Evolutionary conservation across 257 asterid genomes (phyloP), one percentile per base, ranked within the genome.

Genomic region (Galeopsis tetrahit): DNA sequence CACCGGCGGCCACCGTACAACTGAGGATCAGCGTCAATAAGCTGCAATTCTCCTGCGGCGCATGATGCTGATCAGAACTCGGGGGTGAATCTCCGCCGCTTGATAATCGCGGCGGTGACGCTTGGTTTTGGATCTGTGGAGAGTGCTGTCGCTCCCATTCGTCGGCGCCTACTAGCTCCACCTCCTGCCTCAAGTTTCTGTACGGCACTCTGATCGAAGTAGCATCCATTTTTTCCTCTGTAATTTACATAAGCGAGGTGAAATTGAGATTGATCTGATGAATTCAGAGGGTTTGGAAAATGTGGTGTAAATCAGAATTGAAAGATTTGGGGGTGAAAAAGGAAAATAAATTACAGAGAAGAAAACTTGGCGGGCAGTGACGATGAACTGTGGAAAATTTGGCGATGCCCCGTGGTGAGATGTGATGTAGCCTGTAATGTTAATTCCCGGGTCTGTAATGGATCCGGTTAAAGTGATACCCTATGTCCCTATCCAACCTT

Each of bases 1-100:
- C 99, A 15, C 99, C 99, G 6, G 99, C 99, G 34, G 99, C 99
- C 80, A 95, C 91, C 77, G 96, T 82, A 79, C 99, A 92, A 67
- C 96, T 88, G 64, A 92, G 92, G 68, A 90, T 86, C 85, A 95
- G 73, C 75, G 87, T 83, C 52, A 76, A 7, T 52, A 95, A 78
- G 81, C 93, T 84, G 77, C 85, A 83, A 2, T 79, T 75, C 75
- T 69, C 53, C 73, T 68, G 86, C 77, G 83, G 86, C 68, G 74
- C 49, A 34, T 46, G 73, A 69, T 33, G 71, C 52, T 46, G 76
- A 72, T 69, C 76, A 39, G 83, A 82, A 74, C 56, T 85, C 78
- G 80, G 68, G 31, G 75, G 49, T 66, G 80, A 34, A 31, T 48
- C 83, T 63, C 80, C 82, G 5, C 82, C 89, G 53, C 69, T 79